A percentile compares a stretch with the other conserved stretches of the same genome.
phyloP scores from a whole-genome alignment of 371 early-diverging fungal species.

The Phascolomyces articulosus region DNA sequence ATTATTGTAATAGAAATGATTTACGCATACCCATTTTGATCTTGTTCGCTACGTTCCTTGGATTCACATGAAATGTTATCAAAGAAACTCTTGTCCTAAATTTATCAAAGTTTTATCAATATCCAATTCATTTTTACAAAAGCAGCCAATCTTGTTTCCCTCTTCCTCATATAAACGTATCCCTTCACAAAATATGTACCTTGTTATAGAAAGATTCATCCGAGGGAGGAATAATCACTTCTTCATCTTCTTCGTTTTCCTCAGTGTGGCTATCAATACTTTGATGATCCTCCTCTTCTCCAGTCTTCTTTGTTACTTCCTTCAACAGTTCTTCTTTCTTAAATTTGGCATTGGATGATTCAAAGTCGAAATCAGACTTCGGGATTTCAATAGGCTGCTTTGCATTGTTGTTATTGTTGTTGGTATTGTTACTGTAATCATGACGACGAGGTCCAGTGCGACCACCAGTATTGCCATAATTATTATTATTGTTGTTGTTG shows the following conservation, averaged over 20 bases:
- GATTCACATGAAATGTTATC: slow-evolving; percentile 97
- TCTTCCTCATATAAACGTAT: background rate
- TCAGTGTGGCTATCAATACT: background rate
- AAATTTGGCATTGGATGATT: slow-evolving; percentile 91
- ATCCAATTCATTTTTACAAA: background rate
- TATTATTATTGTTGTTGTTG: slow-evolving; percentile 3
- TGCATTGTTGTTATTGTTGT: background rate
- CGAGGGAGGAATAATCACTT: slow-evolving; percentile 36
- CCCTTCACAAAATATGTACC: slow-evolving; percentile 1
- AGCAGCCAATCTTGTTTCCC: background rate
- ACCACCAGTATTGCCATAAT: background rate
- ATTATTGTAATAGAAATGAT: no score
- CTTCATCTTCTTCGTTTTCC: slow-evolving; percentile 31
- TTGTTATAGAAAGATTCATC: slow-evolving; percentile 59
- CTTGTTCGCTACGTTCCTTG: slow-evolving; percentile 75
- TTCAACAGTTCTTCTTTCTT: slow-evolving; percentile 80
- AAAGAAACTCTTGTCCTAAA: slow-evolving; percentile 82
- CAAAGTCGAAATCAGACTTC: slow-evolving; percentile 93
- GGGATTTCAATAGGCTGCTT: slow-evolving; percentile 59
- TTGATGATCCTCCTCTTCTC: slow-evolving; percentile 34
- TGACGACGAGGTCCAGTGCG: slow-evolving; percentile 5
- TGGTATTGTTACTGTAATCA: background rate
- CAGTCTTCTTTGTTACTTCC: slow-evolving; percentile 46
- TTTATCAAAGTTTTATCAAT: slow-evolving; percentile 20
- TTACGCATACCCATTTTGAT: slow-evolving; percentile 7